Conservation (phyloP, 2,329 filamentous ascomycete species). For the Sporothrix globosa region DNA sequence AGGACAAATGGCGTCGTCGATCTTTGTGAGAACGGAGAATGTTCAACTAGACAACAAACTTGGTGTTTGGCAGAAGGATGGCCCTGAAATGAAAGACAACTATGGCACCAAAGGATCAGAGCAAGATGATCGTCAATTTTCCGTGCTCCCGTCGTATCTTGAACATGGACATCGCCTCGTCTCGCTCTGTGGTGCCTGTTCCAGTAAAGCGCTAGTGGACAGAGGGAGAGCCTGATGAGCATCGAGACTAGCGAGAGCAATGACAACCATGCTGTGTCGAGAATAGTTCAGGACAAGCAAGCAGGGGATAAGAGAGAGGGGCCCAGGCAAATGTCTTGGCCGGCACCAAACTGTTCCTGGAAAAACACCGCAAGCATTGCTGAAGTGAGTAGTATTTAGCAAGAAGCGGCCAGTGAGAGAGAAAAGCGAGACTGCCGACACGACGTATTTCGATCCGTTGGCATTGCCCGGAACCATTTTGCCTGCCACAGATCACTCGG, state of each 20-base stretch:
- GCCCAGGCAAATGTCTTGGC: not conserved
- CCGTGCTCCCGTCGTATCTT: not conserved
- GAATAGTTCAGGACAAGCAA: slow-evolving; percentile 10
- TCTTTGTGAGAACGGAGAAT: not conserved
- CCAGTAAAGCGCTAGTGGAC: not conserved
- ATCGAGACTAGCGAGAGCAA: slow-evolving; percentile 8
- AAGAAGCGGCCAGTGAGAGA: not conserved
- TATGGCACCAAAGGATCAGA: not conserved
- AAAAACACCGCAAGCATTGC: slow-evolving; percentile 13
- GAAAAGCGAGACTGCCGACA: not conserved
- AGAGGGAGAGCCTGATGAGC: not conserved
- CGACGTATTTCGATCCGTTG: no score
- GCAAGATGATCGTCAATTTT: not conserved
- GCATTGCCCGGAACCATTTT: no score
- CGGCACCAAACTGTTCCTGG: not conserved
- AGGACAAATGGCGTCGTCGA: slow-evolving; percentile 19
- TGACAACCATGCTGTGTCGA: slow-evolving; percentile 5
- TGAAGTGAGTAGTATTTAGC: not conserved
- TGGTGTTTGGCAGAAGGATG: not conserved
- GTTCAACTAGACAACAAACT: not conserved
- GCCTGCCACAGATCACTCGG: not conserved
- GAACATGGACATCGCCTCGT: not conserved
- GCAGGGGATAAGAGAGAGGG: not conserved
- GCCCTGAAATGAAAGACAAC: not conserved
- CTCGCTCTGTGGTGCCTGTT: slow-evolving; percentile 18